These are phyloP conservation scores for Teratosphaeria pseudoeucalypti DNA, from an alignment of 2,329 filamentous ascomycete species.

Conservation along the genomic window DNA sequence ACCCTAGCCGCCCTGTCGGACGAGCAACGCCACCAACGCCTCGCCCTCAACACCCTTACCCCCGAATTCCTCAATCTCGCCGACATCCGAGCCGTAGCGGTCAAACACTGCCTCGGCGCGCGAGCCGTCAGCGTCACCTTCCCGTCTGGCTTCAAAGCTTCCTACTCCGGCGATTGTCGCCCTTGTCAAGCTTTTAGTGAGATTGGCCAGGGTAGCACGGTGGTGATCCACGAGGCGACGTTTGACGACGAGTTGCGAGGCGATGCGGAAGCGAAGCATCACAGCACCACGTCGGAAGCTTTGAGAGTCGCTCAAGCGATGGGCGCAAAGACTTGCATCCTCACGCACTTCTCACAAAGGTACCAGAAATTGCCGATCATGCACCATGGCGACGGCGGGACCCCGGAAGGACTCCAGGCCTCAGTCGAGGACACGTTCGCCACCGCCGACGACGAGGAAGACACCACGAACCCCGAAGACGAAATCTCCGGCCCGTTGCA, in stretches of 20 bases:
- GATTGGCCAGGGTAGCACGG: constrained; percentile 64
- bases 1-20: constrained; percentile 11
- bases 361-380: constrained; percentile 66
- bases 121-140: constrained; percentile 70
- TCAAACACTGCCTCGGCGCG: constrained; percentile 70
- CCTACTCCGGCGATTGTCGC: constrained; percentile 89
- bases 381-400: constrained; percentile 26
- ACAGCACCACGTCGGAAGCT: constrained; percentile 81
- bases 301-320: constrained; percentile 66
- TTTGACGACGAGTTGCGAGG: constrained; percentile 75
- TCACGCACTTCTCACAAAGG: constrained; percentile 92
- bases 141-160: constrained; percentile 69
- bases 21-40: constrained; percentile 19
- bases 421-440: constrained; percentile 1
- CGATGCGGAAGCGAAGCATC: constrained; percentile 79
- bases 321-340: constrained; percentile 65
- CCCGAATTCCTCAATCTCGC: constrained; percentile 48
- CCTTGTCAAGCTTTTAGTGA: constrained; percentile 59
- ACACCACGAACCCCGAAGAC: constrained; percentile 7
- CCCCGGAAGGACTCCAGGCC: constrained; percentile 5
- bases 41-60: constrained; percentile 12
- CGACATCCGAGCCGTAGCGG: constrained; percentile 55
- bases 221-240: constrained; percentile 91
- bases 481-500: constrained; percentile 16
- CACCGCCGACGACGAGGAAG: constrained; percentile 3